These are phyloP conservation scores for Fraxinus cuspidata DNA, from an alignment of 257 asterid species.

Conservation along the genomic window DNA sequence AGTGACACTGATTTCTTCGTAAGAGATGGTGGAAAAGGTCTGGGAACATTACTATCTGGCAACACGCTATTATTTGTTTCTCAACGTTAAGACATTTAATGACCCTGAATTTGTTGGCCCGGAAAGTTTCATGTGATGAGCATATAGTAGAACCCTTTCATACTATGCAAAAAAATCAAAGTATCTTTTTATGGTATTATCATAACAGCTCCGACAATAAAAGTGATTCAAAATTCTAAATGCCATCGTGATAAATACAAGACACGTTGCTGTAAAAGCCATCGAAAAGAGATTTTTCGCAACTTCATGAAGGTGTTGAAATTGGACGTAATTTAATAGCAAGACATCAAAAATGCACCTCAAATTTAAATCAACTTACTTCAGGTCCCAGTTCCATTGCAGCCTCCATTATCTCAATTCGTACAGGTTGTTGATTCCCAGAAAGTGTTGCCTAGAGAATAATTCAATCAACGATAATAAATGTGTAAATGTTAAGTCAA, in stretches of 20 bases:
- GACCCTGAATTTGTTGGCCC: neutral
- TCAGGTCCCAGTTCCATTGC: conserved; percentile 94
- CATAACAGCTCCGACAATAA: neutral
- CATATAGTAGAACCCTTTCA: neutral
- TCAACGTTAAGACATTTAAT: neutral
- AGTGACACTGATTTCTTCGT: neutral
- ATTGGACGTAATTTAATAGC: neutral
- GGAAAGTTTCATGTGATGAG: neutral
- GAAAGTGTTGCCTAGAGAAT: conserved; percentile 79
- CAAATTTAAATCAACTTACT: conserved; percentile 44
- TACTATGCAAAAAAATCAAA: neutral
- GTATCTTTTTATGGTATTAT: neutral
- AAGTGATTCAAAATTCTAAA: neutral
- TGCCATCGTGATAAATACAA: neutral
- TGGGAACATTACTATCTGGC: neutral
- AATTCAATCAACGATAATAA: conserved; percentile 16
- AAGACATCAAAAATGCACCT: neutral
- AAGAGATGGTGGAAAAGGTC: neutral
- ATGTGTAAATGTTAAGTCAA: neutral
- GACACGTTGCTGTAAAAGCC: neutral
- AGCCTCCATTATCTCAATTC: conserved; percentile 93
- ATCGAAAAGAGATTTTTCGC: neutral
- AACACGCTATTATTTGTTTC: neutral
- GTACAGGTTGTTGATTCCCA: conserved; percentile 93
- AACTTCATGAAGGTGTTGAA: neutral